Evolutionary conservation across 179 eudicot species (phyloP).

Genomic region (Camellia oleifera): DNA sequence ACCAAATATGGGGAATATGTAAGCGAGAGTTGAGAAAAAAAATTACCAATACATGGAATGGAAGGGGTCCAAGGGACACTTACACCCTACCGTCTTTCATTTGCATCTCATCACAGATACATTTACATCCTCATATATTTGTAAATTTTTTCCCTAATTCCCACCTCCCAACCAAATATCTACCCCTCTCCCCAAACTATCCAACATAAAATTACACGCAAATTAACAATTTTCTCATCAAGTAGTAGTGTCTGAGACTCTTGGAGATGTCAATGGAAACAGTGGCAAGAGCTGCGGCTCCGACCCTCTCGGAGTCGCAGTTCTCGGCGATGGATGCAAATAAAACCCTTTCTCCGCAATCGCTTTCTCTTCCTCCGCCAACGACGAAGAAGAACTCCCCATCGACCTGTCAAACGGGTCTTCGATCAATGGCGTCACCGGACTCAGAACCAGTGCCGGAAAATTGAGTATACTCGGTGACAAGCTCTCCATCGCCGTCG

Average conservation of each 20-base stretch:
- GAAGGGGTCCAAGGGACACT: neutral
- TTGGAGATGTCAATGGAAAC: constrained; percentile 45
- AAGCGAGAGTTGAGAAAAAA: too few species aligned
- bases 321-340: constrained; percentile 53
- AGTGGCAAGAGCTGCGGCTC: constrained; percentile 39
- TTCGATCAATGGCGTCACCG: constrained; percentile 49
- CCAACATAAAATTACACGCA: too few species aligned
- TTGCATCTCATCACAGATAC: neutral
- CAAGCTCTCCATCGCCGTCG: constrained; percentile 30
- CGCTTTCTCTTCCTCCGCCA: constrained; percentile 47
- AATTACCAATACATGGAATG: too few species aligned
- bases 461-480: constrained; percentile 64
- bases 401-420: constrained; percentile 25
- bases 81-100: too few species aligned
- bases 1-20: too few species aligned
- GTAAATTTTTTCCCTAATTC: too few species aligned
- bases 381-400: constrained; percentile 1
- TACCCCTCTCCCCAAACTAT: too few species aligned
- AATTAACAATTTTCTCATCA: neutral
- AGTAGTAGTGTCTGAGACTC: constrained; percentile 19
- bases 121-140: neutral
- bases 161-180: too few species aligned
- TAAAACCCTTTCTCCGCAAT: constrained; percentile 63
- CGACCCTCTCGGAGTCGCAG: constrained; percentile 18
- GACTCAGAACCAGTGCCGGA: constrained; percentile 52